A percentile compares a stretch with the other conserved stretches of the same genome.
Evolutionary conservation across 2,329 filamentous ascomycete genomes (phyloP).

Genomic region (Calonectria hongkongensis): DNA sequence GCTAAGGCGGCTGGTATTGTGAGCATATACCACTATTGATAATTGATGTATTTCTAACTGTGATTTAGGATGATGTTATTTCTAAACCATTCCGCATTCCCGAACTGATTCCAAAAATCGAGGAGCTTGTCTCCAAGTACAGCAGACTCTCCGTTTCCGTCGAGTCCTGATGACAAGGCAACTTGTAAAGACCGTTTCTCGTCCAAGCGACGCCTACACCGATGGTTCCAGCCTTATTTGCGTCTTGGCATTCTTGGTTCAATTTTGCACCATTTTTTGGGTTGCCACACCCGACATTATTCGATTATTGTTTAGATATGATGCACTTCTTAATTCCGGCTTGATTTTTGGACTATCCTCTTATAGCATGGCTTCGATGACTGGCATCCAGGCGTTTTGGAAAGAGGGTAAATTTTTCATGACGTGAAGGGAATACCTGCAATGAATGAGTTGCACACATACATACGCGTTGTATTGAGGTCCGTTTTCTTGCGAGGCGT

Average conservation of each 20-base stretch:
- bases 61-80: slow-evolving; percentile 80
- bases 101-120: slow-evolving; percentile 81
- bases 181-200: slow-evolving; percentile 8
- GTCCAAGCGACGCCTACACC: slow-evolving; percentile 1
- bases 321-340: slow-evolving; percentile 41
- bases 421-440: slow-evolving; percentile 30
- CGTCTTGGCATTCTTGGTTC: slow-evolving; percentile 31
- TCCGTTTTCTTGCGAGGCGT: slow-evolving; percentile 32
- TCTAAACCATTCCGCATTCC: slow-evolving; percentile 87
- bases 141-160: slow-evolving; percentile 56
- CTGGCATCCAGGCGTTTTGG: slow-evolving; percentile 49
- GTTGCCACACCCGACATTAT: slow-evolving; percentile 12
- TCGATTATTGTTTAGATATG: slow-evolving; percentile 43
- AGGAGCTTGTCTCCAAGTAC: slow-evolving; percentile 70
- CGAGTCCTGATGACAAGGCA: slow-evolving; percentile 24
- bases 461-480: slow-evolving; percentile 21
- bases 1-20: slow-evolving; percentile 85
- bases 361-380: slow-evolving; percentile 45
- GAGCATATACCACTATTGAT: slow-evolving; percentile 57
- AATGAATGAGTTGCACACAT: slow-evolving; percentile 28
- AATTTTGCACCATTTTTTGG: slow-evolving; percentile 18
- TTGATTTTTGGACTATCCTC: slow-evolving; percentile 39
- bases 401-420: slow-evolving; percentile 40
- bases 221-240: slow-evolving; percentile 19
- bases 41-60: slow-evolving; percentile 33